Evolutionary conservation across 768 basidiomycete species (phyloP), one percentile per base, ranked within the genome.

Genomic region (Polyporus arcularius): DNA sequence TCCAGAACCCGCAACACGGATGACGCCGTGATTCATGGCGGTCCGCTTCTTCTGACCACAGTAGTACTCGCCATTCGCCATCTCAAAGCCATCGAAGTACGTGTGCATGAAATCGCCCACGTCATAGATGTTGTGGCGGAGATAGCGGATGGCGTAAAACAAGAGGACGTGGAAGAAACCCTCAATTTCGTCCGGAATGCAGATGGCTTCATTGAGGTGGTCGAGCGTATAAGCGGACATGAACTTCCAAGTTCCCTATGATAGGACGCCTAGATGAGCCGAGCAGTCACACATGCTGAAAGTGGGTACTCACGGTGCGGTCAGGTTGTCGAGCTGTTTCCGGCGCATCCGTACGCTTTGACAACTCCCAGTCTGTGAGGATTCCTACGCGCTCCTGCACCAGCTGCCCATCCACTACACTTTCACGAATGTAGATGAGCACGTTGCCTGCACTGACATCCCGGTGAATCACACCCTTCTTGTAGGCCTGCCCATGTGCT

Each of bases 401-500:
- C 1, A 41, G n/a, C 16, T n/a, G 10, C 14, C 52, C 52, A 15
- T 45, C n/a, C 14, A 14, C 7, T 1, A 15, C 30, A 3, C 15
- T 32, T 11, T 21, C 41, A 4, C 16, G 31, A 2, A 26, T 35
- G 18, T 55, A 58, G 5, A 62, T 38, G 12, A 62, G 45, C 0
- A 62, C 41, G 15, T 62, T 62, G 11, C 56, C 61, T 4, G 55
- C 46, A 21, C 61, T 62, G 28, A 62, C 42, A 40, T 62, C 61
- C 5, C 56, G 52, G n/a, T 62, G 61, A 1, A 57, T 41, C 3
- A 62, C 21, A n/a, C 55, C 56, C 4, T 41, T 28, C 7, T 31
- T 40, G 32, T 48, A 57, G 2, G 56, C 55, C 16, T 42, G n/a
- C 2, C 43, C 10, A 30, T 57, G 56, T 3, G 51, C 55, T 45